These are phyloP conservation scores for Leccinum broughii DNA, from an alignment of 768 basidiomycete species.

Conservation along the genomic window DNA sequence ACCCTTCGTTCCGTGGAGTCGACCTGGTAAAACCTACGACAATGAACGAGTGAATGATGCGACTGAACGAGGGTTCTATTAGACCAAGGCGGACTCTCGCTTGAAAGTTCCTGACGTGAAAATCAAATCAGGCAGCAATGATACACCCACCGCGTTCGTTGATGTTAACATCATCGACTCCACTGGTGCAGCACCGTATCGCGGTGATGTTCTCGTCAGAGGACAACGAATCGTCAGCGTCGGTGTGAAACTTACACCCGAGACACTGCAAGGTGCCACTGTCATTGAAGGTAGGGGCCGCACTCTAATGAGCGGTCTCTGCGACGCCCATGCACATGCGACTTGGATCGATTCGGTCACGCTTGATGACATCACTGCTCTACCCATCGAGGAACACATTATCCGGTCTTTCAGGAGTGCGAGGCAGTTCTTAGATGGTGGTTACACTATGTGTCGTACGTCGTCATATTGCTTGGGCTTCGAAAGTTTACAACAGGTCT, in stretches of 20 bases:
- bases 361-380: constrained; percentile 31
- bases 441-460: constrained; percentile 40
- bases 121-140: constrained; percentile 23
- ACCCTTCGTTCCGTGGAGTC: constrained; percentile 24
- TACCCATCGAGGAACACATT: constrained; percentile 36
- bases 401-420: constrained; percentile 33
- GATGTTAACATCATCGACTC: constrained; percentile 39
- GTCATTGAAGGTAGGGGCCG: constrained; percentile 35
- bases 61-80: neutral
- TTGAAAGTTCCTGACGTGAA: constrained; percentile 27
- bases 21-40: constrained; percentile 20
- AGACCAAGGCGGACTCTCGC: constrained; percentile 25
- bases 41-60: neutral
- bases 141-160: constrained; percentile 22
- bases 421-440: constrained; percentile 36
- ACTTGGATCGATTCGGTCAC: constrained; percentile 33
- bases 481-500: neutral
- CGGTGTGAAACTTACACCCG: constrained; percentile 23
- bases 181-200: constrained; percentile 34
- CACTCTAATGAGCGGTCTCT: constrained; percentile 38
- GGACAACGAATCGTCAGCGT: constrained; percentile 34
- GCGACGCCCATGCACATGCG: constrained; percentile 38
- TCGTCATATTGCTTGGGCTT: neutral
- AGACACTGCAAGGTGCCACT: constrained; percentile 20
- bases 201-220: constrained; percentile 36